Evolutionary conservation across 1,284 basidiomycete genomes (phyloP).

Genomic region (Singerocomus rubriflavus): DNA sequence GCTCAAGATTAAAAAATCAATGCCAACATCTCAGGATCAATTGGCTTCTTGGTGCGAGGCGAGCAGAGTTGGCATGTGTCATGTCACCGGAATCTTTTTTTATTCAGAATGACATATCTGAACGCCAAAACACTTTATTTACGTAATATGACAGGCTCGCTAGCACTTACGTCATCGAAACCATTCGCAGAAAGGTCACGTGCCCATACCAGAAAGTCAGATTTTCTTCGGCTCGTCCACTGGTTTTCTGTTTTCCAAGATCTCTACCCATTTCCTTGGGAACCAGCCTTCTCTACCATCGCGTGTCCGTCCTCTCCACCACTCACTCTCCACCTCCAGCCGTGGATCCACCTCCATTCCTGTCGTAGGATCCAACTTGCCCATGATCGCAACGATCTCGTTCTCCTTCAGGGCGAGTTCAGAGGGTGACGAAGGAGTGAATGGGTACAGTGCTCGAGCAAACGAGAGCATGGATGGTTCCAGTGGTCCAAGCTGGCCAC

Average conservation of each 20-base stretch:
- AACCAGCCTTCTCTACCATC: constrained; percentile 98
- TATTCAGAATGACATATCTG: too few species aligned
- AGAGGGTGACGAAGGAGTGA: constrained; percentile 68
- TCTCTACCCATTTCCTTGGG: constrained; percentile 86
- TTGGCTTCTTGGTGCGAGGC: too few species aligned
- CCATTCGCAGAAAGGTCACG: too few species aligned
- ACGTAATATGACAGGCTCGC: too few species aligned
- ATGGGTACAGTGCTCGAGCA: constrained; percentile 83
- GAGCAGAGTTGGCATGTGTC: too few species aligned
- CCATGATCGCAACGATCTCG: constrained; percentile 94
- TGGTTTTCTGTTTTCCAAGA: constrained; percentile 50
- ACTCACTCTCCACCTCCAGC: constrained; percentile 74
- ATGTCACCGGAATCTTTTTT: too few species aligned
- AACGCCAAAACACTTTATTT: too few species aligned
- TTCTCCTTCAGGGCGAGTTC: constrained; percentile 86
- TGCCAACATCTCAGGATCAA: too few species aligned
- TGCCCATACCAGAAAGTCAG: too few species aligned
- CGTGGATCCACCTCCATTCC: constrained; percentile 72
- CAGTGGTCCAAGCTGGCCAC: constrained; percentile 51
- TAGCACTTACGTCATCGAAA: too few species aligned
- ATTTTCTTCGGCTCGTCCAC: constrained; percentile 38
- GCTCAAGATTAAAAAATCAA: too few species aligned
- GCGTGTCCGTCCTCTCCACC: constrained; percentile 95
- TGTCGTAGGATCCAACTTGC: constrained; percentile 70
- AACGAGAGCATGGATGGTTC: constrained; percentile 82